phyloP scores from a whole-genome alignment of 352 stramenopile species.

The Globisporangium cederbergense region DNA sequence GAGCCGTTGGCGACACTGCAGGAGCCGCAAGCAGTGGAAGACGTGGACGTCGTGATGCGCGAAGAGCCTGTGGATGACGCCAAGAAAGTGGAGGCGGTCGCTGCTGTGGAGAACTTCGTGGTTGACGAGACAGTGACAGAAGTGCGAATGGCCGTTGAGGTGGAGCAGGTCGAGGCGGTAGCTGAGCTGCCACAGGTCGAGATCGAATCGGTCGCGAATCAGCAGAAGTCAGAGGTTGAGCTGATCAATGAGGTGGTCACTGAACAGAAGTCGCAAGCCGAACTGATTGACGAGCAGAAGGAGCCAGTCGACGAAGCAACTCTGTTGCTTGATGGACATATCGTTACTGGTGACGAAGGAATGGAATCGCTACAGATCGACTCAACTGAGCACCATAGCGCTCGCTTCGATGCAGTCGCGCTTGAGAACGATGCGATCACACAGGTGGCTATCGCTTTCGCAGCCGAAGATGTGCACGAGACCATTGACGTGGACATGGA shows the following conservation, averaged over 20 bases:
- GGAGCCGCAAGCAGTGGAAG: not conserved
- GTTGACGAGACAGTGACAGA: not conserved
- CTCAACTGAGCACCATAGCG: not conserved
- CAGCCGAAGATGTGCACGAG: not conserved
- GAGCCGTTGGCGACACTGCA: not conserved
- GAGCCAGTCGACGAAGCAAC: not conserved
- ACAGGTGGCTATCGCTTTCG: not conserved
- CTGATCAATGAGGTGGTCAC: too few species aligned
- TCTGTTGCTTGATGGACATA: not conserved
- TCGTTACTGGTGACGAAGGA: not conserved
- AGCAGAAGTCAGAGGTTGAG: too few species aligned
- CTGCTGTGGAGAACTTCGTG: not conserved
- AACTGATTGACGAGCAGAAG: not conserved
- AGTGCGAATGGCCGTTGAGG: not conserved
- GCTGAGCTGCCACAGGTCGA: not conserved
- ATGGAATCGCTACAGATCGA: not conserved
- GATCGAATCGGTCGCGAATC: too few species aligned
- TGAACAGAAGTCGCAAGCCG: too few species aligned
- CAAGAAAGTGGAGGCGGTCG: not conserved
- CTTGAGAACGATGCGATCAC: not conserved
- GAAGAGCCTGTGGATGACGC: not conserved
- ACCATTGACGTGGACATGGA: not conserved
- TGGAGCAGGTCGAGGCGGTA: not conserved
- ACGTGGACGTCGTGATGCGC: not conserved
- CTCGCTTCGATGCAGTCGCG: not conserved